These are phyloP conservation scores for Diaporthe eres DNA, from an alignment of 2,329 filamentous ascomycete species.

Conservation along the genomic window DNA sequence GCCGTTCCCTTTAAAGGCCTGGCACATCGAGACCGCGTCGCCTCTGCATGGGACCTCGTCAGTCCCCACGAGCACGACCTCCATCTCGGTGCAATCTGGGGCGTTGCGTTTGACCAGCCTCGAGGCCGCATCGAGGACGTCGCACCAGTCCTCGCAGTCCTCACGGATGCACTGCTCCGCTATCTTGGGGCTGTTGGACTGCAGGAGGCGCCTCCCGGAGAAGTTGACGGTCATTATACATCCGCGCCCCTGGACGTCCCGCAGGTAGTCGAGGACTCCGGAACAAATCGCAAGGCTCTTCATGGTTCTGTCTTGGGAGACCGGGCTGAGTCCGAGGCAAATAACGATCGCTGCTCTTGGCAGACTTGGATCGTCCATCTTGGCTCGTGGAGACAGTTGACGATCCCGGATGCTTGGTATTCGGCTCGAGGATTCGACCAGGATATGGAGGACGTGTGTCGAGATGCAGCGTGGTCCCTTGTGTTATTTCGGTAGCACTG, in stretches of 20 bases:
- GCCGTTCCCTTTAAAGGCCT: not conserved
- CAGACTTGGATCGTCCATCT: constrained; percentile 28
- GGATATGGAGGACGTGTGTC: not conserved
- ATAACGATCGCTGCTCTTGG: constrained; percentile 37
- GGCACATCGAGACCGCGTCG: constrained; percentile 29
- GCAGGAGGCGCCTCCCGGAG: constrained; percentile 51
- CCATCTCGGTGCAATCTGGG: constrained; percentile 30
- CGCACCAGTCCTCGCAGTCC: constrained; percentile 35
- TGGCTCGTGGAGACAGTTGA: constrained; percentile 21
- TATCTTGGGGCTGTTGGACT: constrained; percentile 45
- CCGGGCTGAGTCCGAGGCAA: constrained; percentile 35
- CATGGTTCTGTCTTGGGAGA: constrained; percentile 36
- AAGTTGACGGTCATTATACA: constrained; percentile 40
- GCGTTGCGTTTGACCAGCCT: constrained; percentile 31
- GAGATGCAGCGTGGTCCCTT: not conserved
- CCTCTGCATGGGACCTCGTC: constrained; percentile 30
- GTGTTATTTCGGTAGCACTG: not conserved
- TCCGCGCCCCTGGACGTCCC: constrained; percentile 35
- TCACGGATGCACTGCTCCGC: constrained; percentile 40
- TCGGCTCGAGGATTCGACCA: constrained; percentile 1
- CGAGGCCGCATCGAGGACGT: constrained; percentile 33
- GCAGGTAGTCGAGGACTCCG: constrained; percentile 39
- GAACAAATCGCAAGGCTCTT: constrained; percentile 38
- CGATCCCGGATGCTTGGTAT: constrained; percentile 20
- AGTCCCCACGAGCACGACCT: constrained; percentile 36